phyloP scores from a whole-genome alignment of 2,329 filamentous ascomycete species.

The Hypoxylon sp. region DNA sequence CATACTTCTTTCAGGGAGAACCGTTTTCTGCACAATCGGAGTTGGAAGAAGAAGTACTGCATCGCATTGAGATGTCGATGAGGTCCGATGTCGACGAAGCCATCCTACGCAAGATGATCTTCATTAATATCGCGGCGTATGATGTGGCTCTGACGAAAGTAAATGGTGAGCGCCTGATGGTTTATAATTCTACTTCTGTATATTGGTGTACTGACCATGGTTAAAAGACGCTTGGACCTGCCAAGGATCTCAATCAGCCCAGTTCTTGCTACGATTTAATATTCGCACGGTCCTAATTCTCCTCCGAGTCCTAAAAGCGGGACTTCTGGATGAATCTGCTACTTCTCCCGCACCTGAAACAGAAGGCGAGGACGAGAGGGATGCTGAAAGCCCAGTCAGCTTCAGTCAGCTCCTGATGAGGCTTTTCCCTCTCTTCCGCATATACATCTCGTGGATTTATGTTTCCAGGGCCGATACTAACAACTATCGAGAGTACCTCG shows the following conservation, averaged over 20 bases:
- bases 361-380: constrained; percentile 43
- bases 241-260: constrained; percentile 64
- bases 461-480: constrained; percentile 63
- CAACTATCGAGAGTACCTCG: constrained; percentile 62
- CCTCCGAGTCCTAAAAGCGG: constrained; percentile 77
- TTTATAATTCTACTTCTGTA: background rate
- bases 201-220: constrained; percentile 37
- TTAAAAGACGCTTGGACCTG: constrained; percentile 63
- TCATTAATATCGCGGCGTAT: constrained; percentile 90
- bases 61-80: constrained; percentile 80
- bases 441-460: constrained; percentile 69
- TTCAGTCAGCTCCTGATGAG: constrained; percentile 59
- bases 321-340: constrained; percentile 68
- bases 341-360: constrained; percentile 47
- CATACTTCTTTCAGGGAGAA: constrained; percentile 83
- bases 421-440: constrained; percentile 67
- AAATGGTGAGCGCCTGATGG: constrained; percentile 62
- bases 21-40: constrained; percentile 83
- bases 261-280: constrained; percentile 83
- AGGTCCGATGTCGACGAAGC: constrained; percentile 76
- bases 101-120: constrained; percentile 81
- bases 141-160: constrained; percentile 76
- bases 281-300: constrained; percentile 81
- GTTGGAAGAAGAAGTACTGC: constrained; percentile 87
- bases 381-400: constrained; percentile 48